These are phyloP conservation scores for Panicum hallii DNA, from an alignment of 202 grass and related monocot genomes.

Conservation along the genomic window DNA sequence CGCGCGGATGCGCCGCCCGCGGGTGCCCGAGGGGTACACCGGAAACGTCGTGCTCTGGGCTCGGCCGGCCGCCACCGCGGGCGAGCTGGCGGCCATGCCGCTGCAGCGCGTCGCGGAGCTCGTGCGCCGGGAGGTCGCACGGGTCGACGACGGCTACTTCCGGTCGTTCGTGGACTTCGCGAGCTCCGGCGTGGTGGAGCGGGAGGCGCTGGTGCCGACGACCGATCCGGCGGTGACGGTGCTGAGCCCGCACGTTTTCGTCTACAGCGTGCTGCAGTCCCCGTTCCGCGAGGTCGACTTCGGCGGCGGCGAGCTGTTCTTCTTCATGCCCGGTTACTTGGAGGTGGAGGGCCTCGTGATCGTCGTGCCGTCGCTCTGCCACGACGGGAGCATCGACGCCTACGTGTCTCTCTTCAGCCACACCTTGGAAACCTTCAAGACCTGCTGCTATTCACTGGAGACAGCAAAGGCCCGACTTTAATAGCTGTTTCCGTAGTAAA, in stretches of 20 bases:
- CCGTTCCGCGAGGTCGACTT: constrained; percentile 31
- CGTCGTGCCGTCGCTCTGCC: neutral
- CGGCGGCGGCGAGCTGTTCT: constrained; percentile 11
- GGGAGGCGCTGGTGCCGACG: constrained; percentile 22
- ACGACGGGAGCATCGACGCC: constrained; percentile 25
- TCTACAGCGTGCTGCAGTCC: constrained; percentile 1
- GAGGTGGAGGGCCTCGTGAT: constrained; percentile 23
- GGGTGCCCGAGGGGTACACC: constrained; percentile 10
- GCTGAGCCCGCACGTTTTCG: neutral
- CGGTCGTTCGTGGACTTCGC: constrained; percentile 54
- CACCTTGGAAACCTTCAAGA: neutral
- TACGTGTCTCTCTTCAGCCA: constrained; percentile 21
- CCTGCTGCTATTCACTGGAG: too few relatives aligned
- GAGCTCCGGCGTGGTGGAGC: constrained; percentile 30
- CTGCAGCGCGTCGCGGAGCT: neutral
- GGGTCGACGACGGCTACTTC: constrained; percentile 40
- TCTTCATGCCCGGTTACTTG: constrained; percentile 13
- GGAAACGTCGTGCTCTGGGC: constrained; percentile 54
- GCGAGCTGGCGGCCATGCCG: neutral
- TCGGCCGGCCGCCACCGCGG: neutral
- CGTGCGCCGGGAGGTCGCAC: neutral
- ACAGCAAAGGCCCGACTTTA: too few relatives aligned
- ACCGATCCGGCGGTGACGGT: neutral
- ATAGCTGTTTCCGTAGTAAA: too few relatives aligned
- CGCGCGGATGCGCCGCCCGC: neutral